Evolutionary conservation across 2,329 filamentous ascomycete genomes (phyloP).

Genomic region (Onygenales sp.): DNA sequence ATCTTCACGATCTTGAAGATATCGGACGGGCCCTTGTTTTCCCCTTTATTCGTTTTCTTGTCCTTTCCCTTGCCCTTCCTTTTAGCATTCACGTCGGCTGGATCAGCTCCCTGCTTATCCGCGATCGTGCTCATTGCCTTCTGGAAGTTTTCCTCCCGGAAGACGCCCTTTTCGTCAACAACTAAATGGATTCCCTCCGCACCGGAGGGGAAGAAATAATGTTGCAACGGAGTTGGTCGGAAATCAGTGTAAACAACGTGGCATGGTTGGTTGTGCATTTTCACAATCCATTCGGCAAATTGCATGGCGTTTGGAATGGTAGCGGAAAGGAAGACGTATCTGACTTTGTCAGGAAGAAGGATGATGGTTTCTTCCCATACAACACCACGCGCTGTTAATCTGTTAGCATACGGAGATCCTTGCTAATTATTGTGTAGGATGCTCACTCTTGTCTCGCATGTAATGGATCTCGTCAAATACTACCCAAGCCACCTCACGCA

Average conservation of each 20-base stretch:
- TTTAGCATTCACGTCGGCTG: conserved; percentile 68
- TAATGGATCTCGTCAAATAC: conserved; percentile 99
- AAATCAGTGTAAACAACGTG: conserved; percentile 99
- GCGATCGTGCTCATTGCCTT: conserved; percentile 87
- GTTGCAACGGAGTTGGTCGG: conserved; percentile 87
- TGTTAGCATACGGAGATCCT: not conserved
- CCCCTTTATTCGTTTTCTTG: conserved; percentile 82
- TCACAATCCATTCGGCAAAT: conserved; percentile 98
- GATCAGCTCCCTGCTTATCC: conserved; percentile 76
- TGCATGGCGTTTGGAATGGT: conserved; percentile 99
- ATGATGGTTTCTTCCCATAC: conserved; percentile 99
- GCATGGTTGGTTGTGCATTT: conserved; percentile 93
- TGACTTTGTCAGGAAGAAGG: conserved; percentile 92
- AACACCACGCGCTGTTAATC: conserved; percentile 60
- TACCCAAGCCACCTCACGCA: conserved; percentile 98
- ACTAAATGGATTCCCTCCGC: conserved; percentile 88
- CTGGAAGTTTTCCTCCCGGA: conserved; percentile 96
- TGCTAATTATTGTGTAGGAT: not conserved
- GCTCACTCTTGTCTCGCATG: conserved; percentile 71
- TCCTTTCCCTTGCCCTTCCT: conserved; percentile 81
- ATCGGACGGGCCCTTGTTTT: conserved; percentile 59
- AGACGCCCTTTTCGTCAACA: conserved; percentile 92
- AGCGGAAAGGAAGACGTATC: conserved; percentile 95
- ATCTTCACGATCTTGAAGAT: conserved; percentile 98
- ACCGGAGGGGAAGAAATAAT: conserved; percentile 93